These are phyloP conservation scores for Magnusiomyces magnusii DNA, from an alignment of 1,139 yeast species.

Conservation along the genomic window DNA sequence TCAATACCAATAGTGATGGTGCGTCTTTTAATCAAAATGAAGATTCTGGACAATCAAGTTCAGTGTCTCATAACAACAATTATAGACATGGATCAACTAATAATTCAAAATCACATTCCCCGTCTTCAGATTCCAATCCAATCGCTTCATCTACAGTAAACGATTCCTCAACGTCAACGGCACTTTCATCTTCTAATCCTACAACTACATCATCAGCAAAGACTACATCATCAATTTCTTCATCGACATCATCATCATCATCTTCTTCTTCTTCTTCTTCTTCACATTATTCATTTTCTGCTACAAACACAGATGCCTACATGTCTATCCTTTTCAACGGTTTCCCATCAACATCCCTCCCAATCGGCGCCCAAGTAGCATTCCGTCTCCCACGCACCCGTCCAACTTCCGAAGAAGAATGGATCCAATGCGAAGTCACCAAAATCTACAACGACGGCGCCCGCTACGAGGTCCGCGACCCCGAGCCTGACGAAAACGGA, in stretches of 20 bases:
- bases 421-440: constrained; percentile 95
- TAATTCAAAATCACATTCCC: too few relatives aligned
- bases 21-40: too few relatives aligned
- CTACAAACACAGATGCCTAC: constrained; percentile 1
- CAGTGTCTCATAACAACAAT: too few relatives aligned
- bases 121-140: too few relatives aligned
- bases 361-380: constrained; percentile 79
- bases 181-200: not conserved
- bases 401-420: constrained; percentile 58
- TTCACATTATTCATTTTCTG: not conserved
- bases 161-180: too few relatives aligned
- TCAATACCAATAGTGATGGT: too few relatives aligned
- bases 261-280: not conserved
- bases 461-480: constrained; percentile 78
- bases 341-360: constrained; percentile 5
- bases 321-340: constrained; percentile 1
- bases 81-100: too few relatives aligned
- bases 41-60: too few relatives aligned
- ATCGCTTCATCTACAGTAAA: too few relatives aligned
- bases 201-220: not conserved
- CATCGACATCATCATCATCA: too few relatives aligned
- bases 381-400: constrained; percentile 47
- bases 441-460: constrained; percentile 69
- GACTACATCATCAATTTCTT: not conserved
- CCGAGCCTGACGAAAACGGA: constrained; percentile 93